Percentiles rank a stretch among this genome's conserved stretches.
Conservation (phyloP, 2,329 filamentous ascomycete species). For the Xylariales sp. region DNA sequence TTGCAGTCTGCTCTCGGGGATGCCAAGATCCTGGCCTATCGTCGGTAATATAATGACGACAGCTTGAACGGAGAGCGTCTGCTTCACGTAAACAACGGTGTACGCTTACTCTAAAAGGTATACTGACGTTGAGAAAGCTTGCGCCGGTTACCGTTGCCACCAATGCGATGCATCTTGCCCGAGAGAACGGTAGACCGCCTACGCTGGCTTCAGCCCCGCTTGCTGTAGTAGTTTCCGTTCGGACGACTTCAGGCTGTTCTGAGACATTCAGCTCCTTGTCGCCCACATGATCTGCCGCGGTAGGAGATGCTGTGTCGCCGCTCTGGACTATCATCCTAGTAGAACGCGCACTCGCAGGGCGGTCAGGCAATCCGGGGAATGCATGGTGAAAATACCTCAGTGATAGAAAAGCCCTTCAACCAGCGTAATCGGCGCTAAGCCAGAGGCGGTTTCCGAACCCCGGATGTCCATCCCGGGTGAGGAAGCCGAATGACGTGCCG, state of each 20-base stretch:
- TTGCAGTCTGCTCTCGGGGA: constrained; percentile 56
- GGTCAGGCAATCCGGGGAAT: too few relatives aligned
- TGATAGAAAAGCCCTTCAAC: too few relatives aligned
- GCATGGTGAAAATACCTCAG: too few relatives aligned
- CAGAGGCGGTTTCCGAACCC: too few relatives aligned
- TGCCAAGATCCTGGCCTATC: constrained; percentile 51
- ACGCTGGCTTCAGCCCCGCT: constrained; percentile 9
- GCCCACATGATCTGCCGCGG: too few relatives aligned
- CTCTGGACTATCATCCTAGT: too few relatives aligned
- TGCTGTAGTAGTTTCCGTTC: neutral
- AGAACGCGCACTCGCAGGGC: too few relatives aligned
- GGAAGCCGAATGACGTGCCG: too few relatives aligned
- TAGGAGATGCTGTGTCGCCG: too few relatives aligned
- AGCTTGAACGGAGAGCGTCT: constrained; percentile 36
- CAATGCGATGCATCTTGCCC: constrained; percentile 47
- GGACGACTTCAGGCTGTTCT: neutral
- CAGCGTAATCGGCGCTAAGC: too few relatives aligned
- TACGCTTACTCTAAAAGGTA: constrained; percentile 43
- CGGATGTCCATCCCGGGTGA: too few relatives aligned
- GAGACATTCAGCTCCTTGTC: too few relatives aligned
- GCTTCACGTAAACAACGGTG: neutral
- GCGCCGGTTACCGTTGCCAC: constrained; percentile 52
- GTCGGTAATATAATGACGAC: constrained; percentile 59
- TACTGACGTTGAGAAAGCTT: constrained; percentile 49
- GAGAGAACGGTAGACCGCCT: constrained; percentile 36